These are phyloP conservation scores for Chytriomyces hyalinus DNA, from an alignment of 192 early-diverging fungal species.

Conservation along the genomic window DNA sequence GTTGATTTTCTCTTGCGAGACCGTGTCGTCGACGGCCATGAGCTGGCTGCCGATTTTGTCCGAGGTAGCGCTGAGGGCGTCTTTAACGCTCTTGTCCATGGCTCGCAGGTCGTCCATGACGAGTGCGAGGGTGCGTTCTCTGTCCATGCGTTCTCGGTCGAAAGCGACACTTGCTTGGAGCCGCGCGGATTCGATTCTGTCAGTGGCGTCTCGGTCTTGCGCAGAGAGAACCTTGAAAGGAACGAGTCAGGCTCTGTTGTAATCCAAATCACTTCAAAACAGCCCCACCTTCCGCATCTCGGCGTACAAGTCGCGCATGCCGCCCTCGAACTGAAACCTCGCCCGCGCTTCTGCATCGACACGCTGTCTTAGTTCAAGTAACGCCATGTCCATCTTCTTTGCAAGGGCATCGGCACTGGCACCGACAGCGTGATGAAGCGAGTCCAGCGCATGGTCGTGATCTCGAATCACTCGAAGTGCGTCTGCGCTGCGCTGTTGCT, in stretches of 20 bases:
- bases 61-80: conserved; percentile 10
- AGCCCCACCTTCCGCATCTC: conserved; percentile 35
- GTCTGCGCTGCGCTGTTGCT: conserved; percentile 41
- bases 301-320: conserved; percentile 36
- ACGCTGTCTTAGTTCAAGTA: conserved; percentile 34
- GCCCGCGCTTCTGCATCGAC: conserved; percentile 45
- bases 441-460: conserved; percentile 42
- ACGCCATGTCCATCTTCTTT: conserved; percentile 33
- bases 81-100: conserved; percentile 35
- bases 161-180: conserved; percentile 9
- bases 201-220: conserved; percentile 38
- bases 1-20: conserved; percentile 26
- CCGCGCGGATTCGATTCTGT: conserved; percentile 41
- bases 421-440: conserved; percentile 37
- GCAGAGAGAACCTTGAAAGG: background rate
- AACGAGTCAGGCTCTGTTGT: too few species aligned
- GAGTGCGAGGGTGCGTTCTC: conserved; percentile 20
- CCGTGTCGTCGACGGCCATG: conserved; percentile 6
- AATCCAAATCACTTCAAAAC: too few species aligned
- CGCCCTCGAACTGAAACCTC: conserved; percentile 41
- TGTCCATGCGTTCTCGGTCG: conserved; percentile 45
- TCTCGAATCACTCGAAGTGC: conserved; percentile 43
- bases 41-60: conserved; percentile 38
- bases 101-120: conserved; percentile 33
- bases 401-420: conserved; percentile 18